Evolutionary conservation across 1,284 basidiomycete species (phyloP), one percentile per base, ranked within the genome.

Genomic region (Anthracocystis setariae): DNA sequence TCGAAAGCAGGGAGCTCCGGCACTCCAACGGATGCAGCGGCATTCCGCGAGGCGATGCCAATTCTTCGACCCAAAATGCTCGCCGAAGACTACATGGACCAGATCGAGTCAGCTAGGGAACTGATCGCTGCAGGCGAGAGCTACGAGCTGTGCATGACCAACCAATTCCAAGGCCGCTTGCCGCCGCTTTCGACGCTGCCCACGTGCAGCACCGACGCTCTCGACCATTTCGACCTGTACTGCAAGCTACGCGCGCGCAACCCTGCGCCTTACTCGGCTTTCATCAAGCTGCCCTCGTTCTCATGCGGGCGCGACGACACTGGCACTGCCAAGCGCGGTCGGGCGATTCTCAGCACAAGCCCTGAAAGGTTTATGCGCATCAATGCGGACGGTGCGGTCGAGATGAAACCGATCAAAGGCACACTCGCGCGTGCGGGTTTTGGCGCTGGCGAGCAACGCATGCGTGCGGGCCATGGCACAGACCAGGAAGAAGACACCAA

Each of bases 131-230:
- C 90, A 37, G 94, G 94, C 5, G 91, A 98, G 81, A 93, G 92
- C n/a, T 98, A 98, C 84, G 94, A 98, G 81, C 87, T 98, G 20
- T 98, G 95, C 77, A 86, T 97, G 39, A 98, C 94, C 0, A 94
- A 92, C 1, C 88, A 87, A 10, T 87, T 87, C 76, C 63, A 80
- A 5, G 82, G 85, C 0, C 53, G 52, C 0, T 60, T 84, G 0
- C 47, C 63, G 3, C 57, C 68, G 1, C 58, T 71, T 18, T 47
- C 47, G 8, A 46, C 59, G 21, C 37, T 35, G 2, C 18, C 37
- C 20, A n/a, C n/a, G n/a, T n/a, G n/a, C n/a, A 46, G 47, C 9
- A 39, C 46, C 10, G 49, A 40, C 21, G 72, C 69, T 15, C 42
- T 53, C 12, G 68, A 71, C n/a, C 74, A 77, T 39, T 81, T 76